These are phyloP conservation scores for Claviceps sorghi DNA, from an alignment of 2,329 filamentous ascomycete genomes.

Conservation along the genomic window DNA sequence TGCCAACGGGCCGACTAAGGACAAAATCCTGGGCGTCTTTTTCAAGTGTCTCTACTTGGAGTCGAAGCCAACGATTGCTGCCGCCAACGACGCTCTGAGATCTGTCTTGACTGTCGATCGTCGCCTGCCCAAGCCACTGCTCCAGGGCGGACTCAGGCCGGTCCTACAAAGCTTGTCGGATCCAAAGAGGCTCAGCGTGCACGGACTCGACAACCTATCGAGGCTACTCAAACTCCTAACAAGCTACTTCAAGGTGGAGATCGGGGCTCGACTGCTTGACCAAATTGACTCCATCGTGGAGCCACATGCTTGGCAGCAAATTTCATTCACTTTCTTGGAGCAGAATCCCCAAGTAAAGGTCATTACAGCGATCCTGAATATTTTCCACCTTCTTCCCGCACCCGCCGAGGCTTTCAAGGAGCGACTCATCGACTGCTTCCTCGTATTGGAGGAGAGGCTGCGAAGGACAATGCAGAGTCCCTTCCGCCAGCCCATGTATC, in stretches of 20 bases:
- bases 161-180: slow-evolving; percentile 96
- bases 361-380: slow-evolving; percentile 85
- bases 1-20: slow-evolving; percentile 51
- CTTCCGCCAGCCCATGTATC: slow-evolving; percentile 78
- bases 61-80: slow-evolving; percentile 80
- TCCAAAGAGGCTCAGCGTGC: slow-evolving; percentile 73
- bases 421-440: slow-evolving; percentile 73
- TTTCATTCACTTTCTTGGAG: slow-evolving; percentile 89
- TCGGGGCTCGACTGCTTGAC: slow-evolving; percentile 81
- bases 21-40: slow-evolving; percentile 80
- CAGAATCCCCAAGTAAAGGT: slow-evolving; percentile 89
- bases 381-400: slow-evolving; percentile 88
- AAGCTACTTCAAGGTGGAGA: slow-evolving; percentile 98
- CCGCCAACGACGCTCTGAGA: slow-evolving; percentile 79
- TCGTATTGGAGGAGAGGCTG: slow-evolving; percentile 73
- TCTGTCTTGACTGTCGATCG: slow-evolving; percentile 77
- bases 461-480: slow-evolving; percentile 81
- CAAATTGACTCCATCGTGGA: slow-evolving; percentile 88
- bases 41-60: slow-evolving; percentile 96
- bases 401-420: slow-evolving; percentile 87
- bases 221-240: slow-evolving; percentile 81
- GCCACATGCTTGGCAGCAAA: slow-evolving; percentile 63
- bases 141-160: slow-evolving; percentile 85
- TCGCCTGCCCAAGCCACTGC: slow-evolving; percentile 84
- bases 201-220: slow-evolving; percentile 81